A percentile compares a stretch with the other conserved stretches of the same genome.
Evolutionary conservation across 345 rosid genomes (phyloP).

Genomic region (Isatis tinctoria): DNA sequence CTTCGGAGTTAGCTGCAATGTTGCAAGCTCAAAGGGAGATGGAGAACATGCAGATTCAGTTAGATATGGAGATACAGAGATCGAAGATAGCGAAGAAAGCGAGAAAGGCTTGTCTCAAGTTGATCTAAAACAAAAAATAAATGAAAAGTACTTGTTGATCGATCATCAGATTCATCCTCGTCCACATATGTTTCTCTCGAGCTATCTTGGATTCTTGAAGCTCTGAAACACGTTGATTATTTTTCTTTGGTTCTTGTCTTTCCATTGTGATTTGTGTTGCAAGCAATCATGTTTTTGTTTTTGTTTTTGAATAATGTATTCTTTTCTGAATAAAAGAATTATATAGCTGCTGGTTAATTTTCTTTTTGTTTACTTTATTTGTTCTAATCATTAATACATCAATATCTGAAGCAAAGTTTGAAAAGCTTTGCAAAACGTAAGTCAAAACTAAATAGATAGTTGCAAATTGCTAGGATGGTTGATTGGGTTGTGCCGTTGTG

Average conservation of each 20-base stretch:
- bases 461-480: neutral
- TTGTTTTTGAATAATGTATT: neutral
- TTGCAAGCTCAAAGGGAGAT: conserved; percentile 32
- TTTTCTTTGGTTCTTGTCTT: conserved; percentile 2
- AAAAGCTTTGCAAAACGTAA: neutral
- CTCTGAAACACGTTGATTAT: neutral
- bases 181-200: neutral
- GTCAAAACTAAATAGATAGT: neutral
- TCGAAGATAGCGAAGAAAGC: conserved; percentile 23
- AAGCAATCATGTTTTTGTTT: neutral
- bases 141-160: neutral
- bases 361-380: neutral
- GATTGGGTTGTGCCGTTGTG: neutral
- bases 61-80: conserved; percentile 29
- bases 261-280: conserved; percentile 1
- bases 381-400: neutral
- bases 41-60: conserved; percentile 29
- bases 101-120: conserved; percentile 15
- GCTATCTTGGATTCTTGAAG: conserved; percentile 10
- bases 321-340: neutral
- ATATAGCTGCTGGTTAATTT: neutral
- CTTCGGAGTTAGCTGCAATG: conserved; percentile 29
- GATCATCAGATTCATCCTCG: neutral
- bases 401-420: neutral
- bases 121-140: neutral